Evolutionary conservation across 2,329 filamentous ascomycete genomes (phyloP).

Genomic region (Stachybotrys echinatus): DNA sequence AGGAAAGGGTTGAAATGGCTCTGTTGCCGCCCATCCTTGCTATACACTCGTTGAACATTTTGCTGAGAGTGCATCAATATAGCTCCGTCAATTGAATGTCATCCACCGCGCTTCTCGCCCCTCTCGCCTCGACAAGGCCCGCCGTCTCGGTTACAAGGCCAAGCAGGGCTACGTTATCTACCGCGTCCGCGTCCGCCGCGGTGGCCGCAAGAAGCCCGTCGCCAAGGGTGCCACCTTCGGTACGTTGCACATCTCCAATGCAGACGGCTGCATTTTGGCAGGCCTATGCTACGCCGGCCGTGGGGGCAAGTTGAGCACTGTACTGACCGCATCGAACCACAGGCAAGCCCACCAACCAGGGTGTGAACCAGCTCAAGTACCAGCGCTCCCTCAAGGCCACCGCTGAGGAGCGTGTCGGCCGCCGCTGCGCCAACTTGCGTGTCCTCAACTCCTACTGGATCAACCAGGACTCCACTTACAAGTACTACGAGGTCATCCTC

Average conservation of each 20-base stretch:
- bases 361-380: conserved; percentile 99
- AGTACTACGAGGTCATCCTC: conserved; percentile 99
- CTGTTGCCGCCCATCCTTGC: conserved; percentile 40
- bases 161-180: conserved; percentile 99
- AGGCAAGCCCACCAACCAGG: conserved; percentile 99
- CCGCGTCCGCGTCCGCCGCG: conserved; percentile 95
- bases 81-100: conserved; percentile 99
- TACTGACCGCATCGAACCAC: conserved; percentile 19
- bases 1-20: background rate
- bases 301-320: background rate
- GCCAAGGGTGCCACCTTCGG: conserved; percentile 99
- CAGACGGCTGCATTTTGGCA: too few relatives aligned
- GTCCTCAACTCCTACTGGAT: conserved; percentile 99
- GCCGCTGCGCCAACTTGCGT: conserved; percentile 97
- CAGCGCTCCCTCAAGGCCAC: conserved; percentile 97
- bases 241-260: conserved; percentile 42
- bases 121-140: conserved; percentile 98
- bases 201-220: conserved; percentile 95
- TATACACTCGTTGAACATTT: conserved; percentile 99
- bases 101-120: conserved; percentile 98
- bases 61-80: conserved; percentile 99
- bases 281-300: too few relatives aligned
- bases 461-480: conserved; percentile 99
- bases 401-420: conserved; percentile 99
- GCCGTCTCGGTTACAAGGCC: conserved; percentile 99